Percentiles rank a stretch among this genome's conserved stretches.
Evolutionary conservation across 179 eudicot genomes (phyloP).

Genomic region (Corrigiola litoralis): DNA sequence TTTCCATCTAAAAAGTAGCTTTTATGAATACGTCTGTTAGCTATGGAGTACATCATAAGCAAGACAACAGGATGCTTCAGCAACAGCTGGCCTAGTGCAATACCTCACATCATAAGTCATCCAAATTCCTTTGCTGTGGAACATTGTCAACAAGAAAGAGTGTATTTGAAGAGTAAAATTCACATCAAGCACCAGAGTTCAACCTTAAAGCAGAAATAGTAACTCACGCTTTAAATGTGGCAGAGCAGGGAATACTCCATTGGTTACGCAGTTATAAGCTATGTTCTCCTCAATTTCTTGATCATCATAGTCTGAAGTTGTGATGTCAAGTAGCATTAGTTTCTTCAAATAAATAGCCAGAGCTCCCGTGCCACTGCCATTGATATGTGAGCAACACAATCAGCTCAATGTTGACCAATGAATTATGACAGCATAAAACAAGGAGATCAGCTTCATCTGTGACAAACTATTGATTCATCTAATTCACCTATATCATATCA

Average conservation of each 20-base stretch:
- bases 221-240: constrained; percentile 83
- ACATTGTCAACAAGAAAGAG: no score
- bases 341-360: constrained; percentile 78
- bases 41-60: no score
- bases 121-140: no score
- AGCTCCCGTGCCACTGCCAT: constrained; percentile 92
- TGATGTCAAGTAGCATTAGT: constrained; percentile 68
- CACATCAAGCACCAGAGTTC: not conserved
- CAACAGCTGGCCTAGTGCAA: no score
- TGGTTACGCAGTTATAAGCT: constrained; percentile 71
- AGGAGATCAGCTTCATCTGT: not conserved
- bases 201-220: not conserved
- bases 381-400: constrained; percentile 9
- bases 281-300: constrained; percentile 85
- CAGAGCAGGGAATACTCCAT: constrained; percentile 65
- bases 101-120: no score
- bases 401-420: constrained; percentile 6
- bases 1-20: no score
- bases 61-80: no score
- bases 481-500: not conserved
- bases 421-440: not conserved
- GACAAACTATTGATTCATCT: not conserved
- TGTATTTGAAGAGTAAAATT: no score
- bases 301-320: constrained; percentile 94
- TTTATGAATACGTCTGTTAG: no score